Percentiles rank a stretch among this genome's conserved stretches.
These are phyloP conservation scores for Lachnellula arida DNA, from an alignment of 2,329 filamentous ascomycete genomes.

Conservation along the genomic window DNA sequence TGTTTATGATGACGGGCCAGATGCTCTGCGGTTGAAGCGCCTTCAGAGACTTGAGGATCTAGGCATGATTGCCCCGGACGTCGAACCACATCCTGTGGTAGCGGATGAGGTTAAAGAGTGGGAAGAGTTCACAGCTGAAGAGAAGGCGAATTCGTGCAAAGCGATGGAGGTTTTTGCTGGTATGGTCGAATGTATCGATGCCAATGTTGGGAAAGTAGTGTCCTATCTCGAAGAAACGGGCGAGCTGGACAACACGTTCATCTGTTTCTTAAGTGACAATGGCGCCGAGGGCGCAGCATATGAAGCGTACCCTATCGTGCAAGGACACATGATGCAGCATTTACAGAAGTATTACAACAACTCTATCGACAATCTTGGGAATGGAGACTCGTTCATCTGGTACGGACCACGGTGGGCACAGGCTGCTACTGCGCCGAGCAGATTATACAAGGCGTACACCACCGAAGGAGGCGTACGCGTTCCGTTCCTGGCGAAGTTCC, in stretches of 20 bases:
- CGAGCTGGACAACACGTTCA: slow-evolving; percentile 59
- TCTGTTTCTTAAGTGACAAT: slow-evolving; percentile 61
- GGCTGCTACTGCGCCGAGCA: slow-evolving; percentile 48
- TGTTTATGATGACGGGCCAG: slow-evolving; percentile 56
- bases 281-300: slow-evolving; percentile 56
- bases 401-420: slow-evolving; percentile 55
- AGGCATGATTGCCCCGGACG: slow-evolving; percentile 27
- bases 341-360: slow-evolving; percentile 53
- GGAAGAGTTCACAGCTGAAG: slow-evolving; percentile 31
- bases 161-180: slow-evolving; percentile 51
- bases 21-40: slow-evolving; percentile 48
- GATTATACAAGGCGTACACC: slow-evolving; percentile 29
- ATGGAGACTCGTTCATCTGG: slow-evolving; percentile 53
- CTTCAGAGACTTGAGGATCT: slow-evolving; percentile 52
- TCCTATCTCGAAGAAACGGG: slow-evolving; percentile 45
- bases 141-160: slow-evolving; percentile 25
- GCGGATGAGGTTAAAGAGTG: slow-evolving; percentile 11
- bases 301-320: slow-evolving; percentile 50
- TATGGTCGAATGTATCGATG: slow-evolving; percentile 45
- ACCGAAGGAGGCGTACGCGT: slow-evolving; percentile 38
- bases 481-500: too few relatives aligned
- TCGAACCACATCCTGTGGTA: slow-evolving; percentile 21
- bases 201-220: slow-evolving; percentile 54
- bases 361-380: slow-evolving; percentile 50
- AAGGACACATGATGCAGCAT: slow-evolving; percentile 32